Conservation (phyloP, 352 stramenopile species). For the Elongisporangium prolatum region DNA sequence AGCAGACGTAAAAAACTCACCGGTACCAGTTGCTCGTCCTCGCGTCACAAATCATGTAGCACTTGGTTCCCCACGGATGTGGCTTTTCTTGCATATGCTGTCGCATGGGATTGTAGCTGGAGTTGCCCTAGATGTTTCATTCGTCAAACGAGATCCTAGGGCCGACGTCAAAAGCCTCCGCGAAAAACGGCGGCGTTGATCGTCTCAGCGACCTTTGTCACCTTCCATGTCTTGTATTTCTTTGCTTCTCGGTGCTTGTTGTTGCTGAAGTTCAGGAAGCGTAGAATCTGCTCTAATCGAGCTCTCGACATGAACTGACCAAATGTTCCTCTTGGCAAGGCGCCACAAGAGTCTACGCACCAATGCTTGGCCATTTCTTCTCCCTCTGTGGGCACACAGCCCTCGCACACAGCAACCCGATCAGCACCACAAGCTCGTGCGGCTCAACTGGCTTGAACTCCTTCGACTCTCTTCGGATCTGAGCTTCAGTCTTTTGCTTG, state of each 20-base stretch:
- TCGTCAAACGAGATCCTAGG: constrained; percentile 12
- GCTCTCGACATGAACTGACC: not conserved
- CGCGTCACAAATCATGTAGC: constrained; percentile 16
- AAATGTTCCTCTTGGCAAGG: not conserved
- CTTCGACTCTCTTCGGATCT: too few relatives aligned
- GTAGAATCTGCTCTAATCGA: not conserved
- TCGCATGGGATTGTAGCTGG: constrained; percentile 14
- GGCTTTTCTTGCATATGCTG: constrained; percentile 18
- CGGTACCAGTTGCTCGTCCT: constrained; percentile 9
- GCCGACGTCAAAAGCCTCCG: not conserved
- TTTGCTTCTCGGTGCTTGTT: not conserved
- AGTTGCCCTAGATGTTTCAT: constrained; percentile 13
- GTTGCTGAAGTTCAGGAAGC: not conserved
- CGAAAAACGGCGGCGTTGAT: not conserved
- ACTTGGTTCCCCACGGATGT: constrained; percentile 17
- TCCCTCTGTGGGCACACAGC: too few relatives aligned
- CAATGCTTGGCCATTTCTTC: too few relatives aligned
- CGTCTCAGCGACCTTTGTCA: not conserved
- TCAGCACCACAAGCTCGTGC: too few relatives aligned
- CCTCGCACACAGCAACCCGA: too few relatives aligned
- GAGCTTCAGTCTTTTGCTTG: too few relatives aligned
- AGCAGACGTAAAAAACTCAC: constrained; percentile 1
- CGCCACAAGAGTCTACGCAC: not conserved
- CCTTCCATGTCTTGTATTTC: constrained; percentile 2
- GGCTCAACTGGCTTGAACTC: too few relatives aligned